Evolutionary conservation across 176 grass and related monocot species (phyloP), one percentile per base, ranked within the genome.

Genomic region (Miscanthus lutarioriparius): DNA sequence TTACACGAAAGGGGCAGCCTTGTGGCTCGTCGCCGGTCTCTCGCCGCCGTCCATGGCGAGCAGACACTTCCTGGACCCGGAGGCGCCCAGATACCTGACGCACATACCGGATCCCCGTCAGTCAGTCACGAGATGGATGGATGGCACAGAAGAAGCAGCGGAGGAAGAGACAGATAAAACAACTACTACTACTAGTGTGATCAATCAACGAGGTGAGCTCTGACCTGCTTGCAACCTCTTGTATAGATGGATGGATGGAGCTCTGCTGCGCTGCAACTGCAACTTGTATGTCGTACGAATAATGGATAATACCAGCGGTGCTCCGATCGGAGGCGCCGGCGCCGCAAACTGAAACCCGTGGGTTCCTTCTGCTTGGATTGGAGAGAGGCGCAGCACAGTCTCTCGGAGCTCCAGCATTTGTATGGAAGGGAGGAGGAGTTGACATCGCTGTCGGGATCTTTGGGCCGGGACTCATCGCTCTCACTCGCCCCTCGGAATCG

Each of bases 401-500:
- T 6, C 59, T 4, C 23, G 10, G 12, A 22, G 23, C 4, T 27
- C 20, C 7, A 3, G 82, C 63, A 69, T 83, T 81, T 70, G 71
- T 76, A 86, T 72, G 65, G 72, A 86, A 13, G 77, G n/a, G 64
- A 58, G 66, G 38, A 66, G 41, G 25, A 62, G 74, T 74, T 90
- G 74, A 79, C 67, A 45, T 78, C 36, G 71, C 30, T 77, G 83
- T 86, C 78, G 41, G 64, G 49, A 73, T 86, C 70, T 53, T 80
- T 72, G 26, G 39, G 22, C 28, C 19, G 23, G 32, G 32, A 30
- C 28, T 1, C 28, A 30, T 30, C 28, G 28, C 28, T 30, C 28
- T 30, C 28, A 1, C 28, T 30, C 28, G 1, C 28, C 28, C 1
- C 28, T 30, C 28, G 28, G 28, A 30, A 30, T 30, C 28, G 28